Evolutionary conservation across 495 filamentous ascomycete genomes (phyloP), one percentile per base, ranked within the genome.

Genomic region (Thermothielavioides terrestris): DNA sequence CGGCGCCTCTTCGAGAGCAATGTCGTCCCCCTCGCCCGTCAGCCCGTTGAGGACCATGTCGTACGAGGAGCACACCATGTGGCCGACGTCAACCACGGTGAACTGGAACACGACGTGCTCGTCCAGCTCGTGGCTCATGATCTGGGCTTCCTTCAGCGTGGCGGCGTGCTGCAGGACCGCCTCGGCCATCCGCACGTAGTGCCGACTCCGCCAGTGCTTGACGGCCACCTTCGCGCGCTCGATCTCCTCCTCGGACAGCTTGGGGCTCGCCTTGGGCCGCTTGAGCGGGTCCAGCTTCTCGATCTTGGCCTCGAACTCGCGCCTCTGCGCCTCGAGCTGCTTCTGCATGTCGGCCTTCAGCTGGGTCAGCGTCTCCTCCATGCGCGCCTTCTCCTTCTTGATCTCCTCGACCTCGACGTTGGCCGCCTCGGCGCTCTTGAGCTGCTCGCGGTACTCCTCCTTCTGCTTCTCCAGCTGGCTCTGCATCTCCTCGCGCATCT

Each of bases 71-170:
- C 82, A 87, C 61, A 90, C 79, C 39, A 82, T 80, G 57, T 97
- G 90, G 2, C 92, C 92, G 57, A 85, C 73, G 52, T 94, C 89
- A 23, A 97, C 79, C 48, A 97, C 80, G 15, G 88, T 84, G 62
- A 95, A 97, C 67, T 98, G 92, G 68, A 98, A 98, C 28, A 91
- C 86, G 14, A 95, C 84, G 54, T 81, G 81, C 68, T 95, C 92
- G 57, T 92, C 89, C 77, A 98, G 86, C 53, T 89, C 88, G 50
- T 95, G 88, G 68, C 94, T 96, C 86, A 98, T 91, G 42, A 98
- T 81, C 63, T 98, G 92, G 4, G 91, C 94, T 64, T 98, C 92
- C 65, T 98, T 98, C 34, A 97, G 68, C 30, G 80, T 80, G 11
- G 85, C 81, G 7, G 91, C 91, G 66, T 94, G 80, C 56, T 94